Conservation (phyloP, 331 rosid genomes). For the Acacia concinna region DNA sequence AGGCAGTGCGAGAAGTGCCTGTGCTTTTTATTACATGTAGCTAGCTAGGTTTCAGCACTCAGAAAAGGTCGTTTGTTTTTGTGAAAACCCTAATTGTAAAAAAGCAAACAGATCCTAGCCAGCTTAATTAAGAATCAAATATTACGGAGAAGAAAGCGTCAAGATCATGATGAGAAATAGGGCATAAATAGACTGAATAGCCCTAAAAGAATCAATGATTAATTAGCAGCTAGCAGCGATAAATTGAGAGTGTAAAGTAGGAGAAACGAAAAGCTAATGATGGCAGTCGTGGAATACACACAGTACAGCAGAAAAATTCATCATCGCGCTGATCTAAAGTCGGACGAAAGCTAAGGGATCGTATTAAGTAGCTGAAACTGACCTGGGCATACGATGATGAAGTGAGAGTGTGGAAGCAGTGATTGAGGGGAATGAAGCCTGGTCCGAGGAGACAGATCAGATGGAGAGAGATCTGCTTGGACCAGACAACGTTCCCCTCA, state of each 20-base stretch:
- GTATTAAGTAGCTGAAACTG: background rate
- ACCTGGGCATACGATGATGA: background rate
- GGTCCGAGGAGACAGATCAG: slow-evolving; percentile 52
- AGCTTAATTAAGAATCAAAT: background rate
- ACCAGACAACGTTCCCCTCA: background rate
- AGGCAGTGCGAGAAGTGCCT: background rate
- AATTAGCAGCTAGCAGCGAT: background rate
- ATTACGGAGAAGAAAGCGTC: background rate
- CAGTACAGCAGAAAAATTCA: background rate
- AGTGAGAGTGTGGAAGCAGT: slow-evolving; percentile 38
- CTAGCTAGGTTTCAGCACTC: background rate
- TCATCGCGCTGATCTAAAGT: background rate
- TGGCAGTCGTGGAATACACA: background rate
- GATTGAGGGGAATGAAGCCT: slow-evolving; percentile 70
- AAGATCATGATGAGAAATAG: background rate
- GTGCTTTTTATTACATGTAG: no score
- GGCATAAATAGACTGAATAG: background rate
- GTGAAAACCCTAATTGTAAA: background rate
- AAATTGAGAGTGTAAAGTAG: background rate
- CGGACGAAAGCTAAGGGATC: background rate
- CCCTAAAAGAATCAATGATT: background rate
- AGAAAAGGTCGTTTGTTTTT: background rate
- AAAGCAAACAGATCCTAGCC: background rate
- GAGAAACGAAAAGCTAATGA: background rate
- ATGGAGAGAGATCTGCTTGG: background rate